Percentiles rank a stretch among this genome's conserved stretches.
Conservation (phyloP, 1,284 basidiomycete genomes). For the Moesziomyces antarcticus region DNA sequence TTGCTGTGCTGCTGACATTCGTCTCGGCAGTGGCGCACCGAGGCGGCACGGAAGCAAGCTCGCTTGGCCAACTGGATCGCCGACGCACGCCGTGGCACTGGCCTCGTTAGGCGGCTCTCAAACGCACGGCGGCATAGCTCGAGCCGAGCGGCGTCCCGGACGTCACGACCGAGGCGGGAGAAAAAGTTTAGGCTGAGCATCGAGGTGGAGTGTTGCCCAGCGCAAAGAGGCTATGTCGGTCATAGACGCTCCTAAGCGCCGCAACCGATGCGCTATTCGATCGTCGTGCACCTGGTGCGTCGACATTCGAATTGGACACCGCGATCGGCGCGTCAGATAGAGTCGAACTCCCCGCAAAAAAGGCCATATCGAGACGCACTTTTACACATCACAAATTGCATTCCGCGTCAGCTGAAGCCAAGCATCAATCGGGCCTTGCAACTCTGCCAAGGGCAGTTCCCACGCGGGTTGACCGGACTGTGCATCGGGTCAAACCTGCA, state of each 20-base stretch:
- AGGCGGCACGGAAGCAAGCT: too few relatives aligned
- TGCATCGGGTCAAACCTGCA: too few relatives aligned
- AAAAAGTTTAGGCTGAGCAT: neutral
- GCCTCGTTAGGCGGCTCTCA: too few relatives aligned
- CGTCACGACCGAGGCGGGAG: too few relatives aligned
- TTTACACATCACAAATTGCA: neutral
- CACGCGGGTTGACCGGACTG: neutral
- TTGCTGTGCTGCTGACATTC: too few relatives aligned
- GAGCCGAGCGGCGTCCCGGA: too few relatives aligned
- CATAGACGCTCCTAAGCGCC: conserved; percentile 12
- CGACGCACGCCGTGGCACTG: too few relatives aligned
- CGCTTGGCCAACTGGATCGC: too few relatives aligned
- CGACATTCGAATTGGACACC: conserved; percentile 6
- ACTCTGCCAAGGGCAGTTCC: neutral
- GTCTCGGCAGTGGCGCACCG: too few relatives aligned
- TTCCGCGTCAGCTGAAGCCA: neutral
- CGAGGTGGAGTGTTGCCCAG: neutral
- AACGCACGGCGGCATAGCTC: too few relatives aligned
- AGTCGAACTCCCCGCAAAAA: too few relatives aligned
- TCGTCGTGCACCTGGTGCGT: conserved; percentile 9
- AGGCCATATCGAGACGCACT: neutral
- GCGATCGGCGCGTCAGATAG: conserved; percentile 22
- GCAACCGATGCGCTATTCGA: conserved; percentile 10
- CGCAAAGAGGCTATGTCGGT: neutral
- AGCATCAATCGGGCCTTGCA: neutral